A percentile compares a stretch with the other conserved stretches of the same genome.
These are phyloP conservation scores for Nothophytophthora sp. DNA, from an alignment of 352 stramenopile genomes.

Conservation along the genomic window DNA sequence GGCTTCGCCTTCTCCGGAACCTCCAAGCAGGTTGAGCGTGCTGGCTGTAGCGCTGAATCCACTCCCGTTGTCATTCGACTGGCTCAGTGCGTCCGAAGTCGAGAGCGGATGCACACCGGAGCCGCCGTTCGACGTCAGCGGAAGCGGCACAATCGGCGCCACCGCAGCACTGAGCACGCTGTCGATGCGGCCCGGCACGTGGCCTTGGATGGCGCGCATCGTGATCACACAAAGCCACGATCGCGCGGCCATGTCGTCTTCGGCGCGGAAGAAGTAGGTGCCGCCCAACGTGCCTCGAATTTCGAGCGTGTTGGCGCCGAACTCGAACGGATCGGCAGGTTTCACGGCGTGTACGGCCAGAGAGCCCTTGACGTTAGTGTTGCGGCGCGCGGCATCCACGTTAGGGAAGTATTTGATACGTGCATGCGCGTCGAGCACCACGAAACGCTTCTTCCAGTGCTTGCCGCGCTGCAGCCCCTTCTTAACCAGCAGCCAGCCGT, in stretches of 20 bases:
- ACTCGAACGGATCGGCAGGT: slow-evolving; percentile 68
- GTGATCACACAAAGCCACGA: slow-evolving; percentile 84
- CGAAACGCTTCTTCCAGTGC: slow-evolving; percentile 86
- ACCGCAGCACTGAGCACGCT: slow-evolving; percentile 45
- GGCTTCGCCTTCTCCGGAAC: slow-evolving; percentile 6
- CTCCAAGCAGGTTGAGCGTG: slow-evolving; percentile 25
- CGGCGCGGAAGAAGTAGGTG: slow-evolving; percentile 82
- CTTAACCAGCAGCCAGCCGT: slow-evolving; percentile 83
- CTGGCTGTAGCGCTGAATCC: slow-evolving; percentile 25
- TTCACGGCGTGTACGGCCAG: slow-evolving; percentile 79
- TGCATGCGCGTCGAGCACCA: slow-evolving; percentile 73
- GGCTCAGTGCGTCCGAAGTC: slow-evolving; percentile 16
- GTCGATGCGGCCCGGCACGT: slow-evolving; percentile 68
- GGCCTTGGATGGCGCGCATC: slow-evolving; percentile 78
- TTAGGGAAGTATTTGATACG: slow-evolving; percentile 84
- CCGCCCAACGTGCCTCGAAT: slow-evolving; percentile 72
- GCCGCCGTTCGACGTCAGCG: slow-evolving; percentile 3
- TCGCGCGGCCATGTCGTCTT: slow-evolving; percentile 75
- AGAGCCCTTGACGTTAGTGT: slow-evolving; percentile 78
- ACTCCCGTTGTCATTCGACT: no score
- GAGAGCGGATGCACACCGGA: slow-evolving; percentile 12
- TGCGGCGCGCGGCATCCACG: slow-evolving; percentile 71
- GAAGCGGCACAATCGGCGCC: slow-evolving; percentile 5
- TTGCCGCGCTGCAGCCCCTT: slow-evolving; percentile 68
- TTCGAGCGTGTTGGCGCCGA: slow-evolving; percentile 76